phyloP scores from a whole-genome alignment of 352 stramenopile species.

The Globisporangium cystogenes region DNA sequence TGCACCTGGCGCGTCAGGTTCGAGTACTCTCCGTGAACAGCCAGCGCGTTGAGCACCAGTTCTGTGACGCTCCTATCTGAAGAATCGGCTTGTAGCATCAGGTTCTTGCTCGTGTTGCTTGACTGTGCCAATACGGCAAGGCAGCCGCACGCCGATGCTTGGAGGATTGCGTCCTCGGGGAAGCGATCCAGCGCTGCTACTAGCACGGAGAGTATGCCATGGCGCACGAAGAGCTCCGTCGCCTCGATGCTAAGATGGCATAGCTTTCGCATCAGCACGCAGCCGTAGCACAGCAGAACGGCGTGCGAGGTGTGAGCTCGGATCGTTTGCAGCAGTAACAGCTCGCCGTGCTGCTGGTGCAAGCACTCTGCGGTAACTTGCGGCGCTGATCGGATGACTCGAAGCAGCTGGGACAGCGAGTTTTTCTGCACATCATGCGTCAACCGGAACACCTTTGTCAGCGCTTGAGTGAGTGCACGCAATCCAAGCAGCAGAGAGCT shows the following conservation, averaged over 20 bases:
- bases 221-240: conserved; percentile 54
- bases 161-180: conserved; percentile 60
- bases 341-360: conserved; percentile 49
- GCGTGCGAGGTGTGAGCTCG: conserved; percentile 47
- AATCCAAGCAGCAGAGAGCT: conserved; percentile 5
- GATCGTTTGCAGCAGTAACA: conserved; percentile 51
- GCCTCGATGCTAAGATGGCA: conserved; percentile 65
- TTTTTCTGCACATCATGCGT: conserved; percentile 46
- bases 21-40: conserved; percentile 56
- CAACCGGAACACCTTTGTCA: neutral
- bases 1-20: conserved; percentile 74
- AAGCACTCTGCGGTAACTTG: conserved; percentile 67
- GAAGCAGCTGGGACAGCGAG: conserved; percentile 46
- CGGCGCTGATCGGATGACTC: conserved; percentile 50
- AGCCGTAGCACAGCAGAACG: conserved; percentile 72
- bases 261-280: conserved; percentile 68
- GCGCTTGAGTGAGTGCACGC: neutral
- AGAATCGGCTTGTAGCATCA: conserved; percentile 34
- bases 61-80: conserved; percentile 29
- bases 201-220: conserved; percentile 46
- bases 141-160: conserved; percentile 58
- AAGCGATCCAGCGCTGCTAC: conserved; percentile 44
- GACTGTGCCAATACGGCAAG: conserved; percentile 53
- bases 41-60: conserved; percentile 42
- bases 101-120: conserved; percentile 51